Evolutionary conservation across 2,329 filamentous ascomycete genomes (phyloP), one percentile per base, ranked within the genome.

Genomic region (Xylaria sp.): DNA sequence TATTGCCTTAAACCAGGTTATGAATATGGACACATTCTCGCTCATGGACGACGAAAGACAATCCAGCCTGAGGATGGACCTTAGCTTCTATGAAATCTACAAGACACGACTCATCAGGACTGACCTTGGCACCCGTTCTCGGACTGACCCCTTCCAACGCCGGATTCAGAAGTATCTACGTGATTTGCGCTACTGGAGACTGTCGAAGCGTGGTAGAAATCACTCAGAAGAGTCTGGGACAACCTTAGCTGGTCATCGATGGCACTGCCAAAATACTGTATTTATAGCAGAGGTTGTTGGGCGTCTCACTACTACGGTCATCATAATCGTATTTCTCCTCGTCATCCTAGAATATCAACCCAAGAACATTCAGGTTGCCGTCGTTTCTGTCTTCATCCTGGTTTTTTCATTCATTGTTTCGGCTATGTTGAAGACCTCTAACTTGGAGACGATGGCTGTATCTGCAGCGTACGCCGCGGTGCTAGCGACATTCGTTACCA

Each of bases 391-490:
- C 3, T 75, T 64, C 47, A 71, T 76, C 6, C 8, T 73, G 25
- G 10, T 65, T 2, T 75, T 76, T 10, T 66, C 71, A 1, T 60
- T 68, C 21, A 9, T 71, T 1, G 68, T 75, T 2, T 68, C 73
- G 37, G 29, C 65, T 18, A 65, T 69, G 65, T 65, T 73, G 63
- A 75, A 59, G 55, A 69, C 66, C 8, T 74, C 74, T 1, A 77
- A 72, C 50, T 60, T 72, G 12, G 73, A 77, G 65, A 75, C 73
- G 66, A 72, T 76, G 66, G 66, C 64, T 5, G 65, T 74, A 16
- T 68, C 71, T 48, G 70, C 74, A 42, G 74, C 74, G 0, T 76
- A 77, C 60, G 72, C 74, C 13, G 74, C 73, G 5, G 69, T 77
- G 6, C 63, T 77, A 1, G 70, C 74, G 1, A 74, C 72, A 1